Percentiles rank a stretch among this genome's conserved stretches.
Conservation (phyloP, 1,284 basidiomycete genomes). For the Cryptococcus sp. region DNA sequence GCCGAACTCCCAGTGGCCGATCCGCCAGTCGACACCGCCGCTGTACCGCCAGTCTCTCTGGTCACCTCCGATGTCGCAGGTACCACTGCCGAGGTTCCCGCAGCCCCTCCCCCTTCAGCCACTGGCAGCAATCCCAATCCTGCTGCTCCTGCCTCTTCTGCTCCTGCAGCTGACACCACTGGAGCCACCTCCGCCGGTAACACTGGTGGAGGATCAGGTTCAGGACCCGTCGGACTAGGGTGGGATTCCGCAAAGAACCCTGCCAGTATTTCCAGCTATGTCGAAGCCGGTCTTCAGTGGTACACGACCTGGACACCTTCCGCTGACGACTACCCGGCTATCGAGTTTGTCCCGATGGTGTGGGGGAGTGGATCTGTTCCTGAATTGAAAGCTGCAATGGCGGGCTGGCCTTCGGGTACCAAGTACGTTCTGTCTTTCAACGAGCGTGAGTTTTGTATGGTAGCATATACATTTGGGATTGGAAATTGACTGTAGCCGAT, state of each 20-base stretch:
- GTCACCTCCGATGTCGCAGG: too few species aligned
- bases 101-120: background rate
- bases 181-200: background rate
- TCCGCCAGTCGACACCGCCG: background rate
- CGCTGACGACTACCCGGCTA: background rate
- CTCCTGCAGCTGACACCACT: background rate
- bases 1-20: background rate
- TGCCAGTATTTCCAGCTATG: background rate
- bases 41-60: background rate
- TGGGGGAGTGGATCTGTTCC: conserved; percentile 7
- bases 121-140: background rate
- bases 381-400: conserved; percentile 3
- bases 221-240: background rate
- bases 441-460: conserved; percentile 11
- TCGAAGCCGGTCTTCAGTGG: background rate
- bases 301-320: conserved; percentile 9
- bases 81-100: too few species aligned
- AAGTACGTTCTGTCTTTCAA: conserved; percentile 15
- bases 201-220: background rate
- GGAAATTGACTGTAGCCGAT: background rate
- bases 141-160: background rate
- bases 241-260: background rate
- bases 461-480: background rate
- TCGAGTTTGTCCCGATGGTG: conserved; percentile 9
- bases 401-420: conserved; percentile 2